Percentiles rank a stretch among this genome's conserved stretches.
These are phyloP conservation scores for Oryza brachyantha DNA, from an alignment of 176 grass and related monocot genomes.

Conservation along the genomic window DNA sequence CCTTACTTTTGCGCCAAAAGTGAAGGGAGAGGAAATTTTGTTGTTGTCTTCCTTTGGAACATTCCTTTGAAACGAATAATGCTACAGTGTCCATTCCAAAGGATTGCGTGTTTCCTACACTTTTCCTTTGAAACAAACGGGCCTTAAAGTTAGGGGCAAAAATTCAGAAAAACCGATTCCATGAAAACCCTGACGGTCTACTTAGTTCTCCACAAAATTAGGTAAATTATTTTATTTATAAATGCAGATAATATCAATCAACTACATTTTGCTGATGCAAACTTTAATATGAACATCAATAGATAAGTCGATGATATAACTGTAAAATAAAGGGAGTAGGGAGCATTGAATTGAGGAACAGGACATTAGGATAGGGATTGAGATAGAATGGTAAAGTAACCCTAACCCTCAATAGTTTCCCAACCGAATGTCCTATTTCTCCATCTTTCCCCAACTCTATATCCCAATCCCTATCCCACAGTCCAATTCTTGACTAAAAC, in stretches of 20 bases:
- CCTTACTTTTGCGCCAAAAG: too few species aligned
- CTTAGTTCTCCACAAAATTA: neutral
- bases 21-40: too few species aligned
- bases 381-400: neutral
- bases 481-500: neutral
- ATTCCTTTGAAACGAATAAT: too few species aligned
- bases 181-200: neutral
- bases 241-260: neutral
- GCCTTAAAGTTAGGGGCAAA: neutral
- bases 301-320: neutral
- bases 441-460: neutral
- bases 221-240: constrained; percentile 15
- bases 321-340: neutral
- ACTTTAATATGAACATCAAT: neutral
- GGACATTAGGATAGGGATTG: neutral
- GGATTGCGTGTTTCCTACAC: too few species aligned
- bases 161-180: neutral
- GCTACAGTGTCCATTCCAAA: too few species aligned
- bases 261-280: neutral
- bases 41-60: too few species aligned
- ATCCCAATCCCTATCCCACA: neutral
- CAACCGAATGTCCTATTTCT: neutral
- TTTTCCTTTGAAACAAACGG: too few species aligned
- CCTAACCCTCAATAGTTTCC: neutral
- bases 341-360: neutral